Percentiles rank a stretch among this genome's conserved stretches.
Evolutionary conservation across 768 basidiomycete genomes (phyloP).

Genomic region (Candolleomyces aberdarensis): DNA sequence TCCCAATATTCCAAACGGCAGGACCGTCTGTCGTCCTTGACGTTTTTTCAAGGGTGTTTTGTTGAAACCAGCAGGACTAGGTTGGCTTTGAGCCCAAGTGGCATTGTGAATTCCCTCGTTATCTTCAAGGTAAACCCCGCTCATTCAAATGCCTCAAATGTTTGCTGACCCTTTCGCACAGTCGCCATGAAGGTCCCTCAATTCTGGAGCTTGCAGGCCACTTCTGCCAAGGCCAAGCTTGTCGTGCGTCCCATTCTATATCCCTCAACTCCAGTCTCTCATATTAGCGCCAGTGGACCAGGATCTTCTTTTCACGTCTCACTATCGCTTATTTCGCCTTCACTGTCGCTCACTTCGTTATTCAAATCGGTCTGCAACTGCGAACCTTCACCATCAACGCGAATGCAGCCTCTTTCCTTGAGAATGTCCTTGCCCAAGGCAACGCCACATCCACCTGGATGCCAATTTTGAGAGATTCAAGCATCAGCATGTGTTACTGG

Average conservation of each 20-base stretch:
- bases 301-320: conserved; percentile 64
- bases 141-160: background rate
- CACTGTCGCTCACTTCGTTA: conserved; percentile 59
- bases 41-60: conserved; percentile 6
- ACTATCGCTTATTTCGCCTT: conserved; percentile 66
- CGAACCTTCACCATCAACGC: conserved; percentile 65
- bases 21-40: conserved; percentile 6
- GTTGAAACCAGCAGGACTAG: conserved; percentile 8
- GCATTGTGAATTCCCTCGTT: conserved; percentile 32
- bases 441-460: conserved; percentile 46
- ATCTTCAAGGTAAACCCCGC: background rate
- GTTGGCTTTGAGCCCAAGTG: conserved; percentile 38
- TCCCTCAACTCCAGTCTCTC: background rate
- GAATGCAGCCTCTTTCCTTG: conserved; percentile 51
- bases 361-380: conserved; percentile 69
- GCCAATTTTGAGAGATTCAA: conserved; percentile 44
- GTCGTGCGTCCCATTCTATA: conserved; percentile 5
- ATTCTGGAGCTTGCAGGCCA: background rate
- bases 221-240: conserved; percentile 2
- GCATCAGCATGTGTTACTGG: conserved; percentile 56
- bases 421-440: conserved; percentile 46
- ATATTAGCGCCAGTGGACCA: conserved; percentile 50
- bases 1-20: conserved; percentile 22
- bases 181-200: conserved; percentile 21
- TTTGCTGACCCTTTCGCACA: background rate